These are phyloP conservation scores for Calonectria pseudoreteaudii DNA, from an alignment of 2,329 filamentous ascomycete genomes.

Conservation along the genomic window DNA sequence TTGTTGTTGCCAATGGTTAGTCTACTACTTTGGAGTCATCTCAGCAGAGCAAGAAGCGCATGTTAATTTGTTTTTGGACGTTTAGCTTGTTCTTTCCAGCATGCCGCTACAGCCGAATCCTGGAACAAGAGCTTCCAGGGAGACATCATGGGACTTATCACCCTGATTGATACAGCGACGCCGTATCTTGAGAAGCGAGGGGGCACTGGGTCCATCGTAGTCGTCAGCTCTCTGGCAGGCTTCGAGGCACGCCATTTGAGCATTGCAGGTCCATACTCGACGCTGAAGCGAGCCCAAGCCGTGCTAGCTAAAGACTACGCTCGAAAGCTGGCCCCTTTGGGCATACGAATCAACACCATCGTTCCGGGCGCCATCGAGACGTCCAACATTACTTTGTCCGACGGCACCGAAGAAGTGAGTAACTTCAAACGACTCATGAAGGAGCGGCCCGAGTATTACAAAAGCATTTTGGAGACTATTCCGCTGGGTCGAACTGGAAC, in stretches of 20 bases:
- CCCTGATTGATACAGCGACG: constrained; percentile 31
- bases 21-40: not conserved
- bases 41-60: too few relatives aligned
- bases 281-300: constrained; percentile 40
- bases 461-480: constrained; percentile 21
- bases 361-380: constrained; percentile 37
- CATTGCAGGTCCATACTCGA: constrained; percentile 32
- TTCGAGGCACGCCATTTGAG: constrained; percentile 29
- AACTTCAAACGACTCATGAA: constrained; percentile 21
- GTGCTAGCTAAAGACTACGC: constrained; percentile 40
- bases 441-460: constrained; percentile 20
- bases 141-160: constrained; percentile 39
- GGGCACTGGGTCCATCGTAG: constrained; percentile 38
- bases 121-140: constrained; percentile 42
- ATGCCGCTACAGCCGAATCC: constrained; percentile 15
- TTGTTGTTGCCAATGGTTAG: constrained; percentile 40
- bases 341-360: constrained; percentile 40
- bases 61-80: not conserved
- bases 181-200: constrained; percentile 33
- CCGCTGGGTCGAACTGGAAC: constrained; percentile 29
- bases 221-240: constrained; percentile 41
- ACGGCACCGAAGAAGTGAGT: constrained; percentile 39
- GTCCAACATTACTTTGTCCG: constrained; percentile 21
- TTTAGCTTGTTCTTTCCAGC: constrained; percentile 29
- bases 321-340: constrained; percentile 31